These are phyloP conservation scores for Kodamaea neixiangensis DNA, from an alignment of 805 yeast species.

Conservation along the genomic window DNA sequence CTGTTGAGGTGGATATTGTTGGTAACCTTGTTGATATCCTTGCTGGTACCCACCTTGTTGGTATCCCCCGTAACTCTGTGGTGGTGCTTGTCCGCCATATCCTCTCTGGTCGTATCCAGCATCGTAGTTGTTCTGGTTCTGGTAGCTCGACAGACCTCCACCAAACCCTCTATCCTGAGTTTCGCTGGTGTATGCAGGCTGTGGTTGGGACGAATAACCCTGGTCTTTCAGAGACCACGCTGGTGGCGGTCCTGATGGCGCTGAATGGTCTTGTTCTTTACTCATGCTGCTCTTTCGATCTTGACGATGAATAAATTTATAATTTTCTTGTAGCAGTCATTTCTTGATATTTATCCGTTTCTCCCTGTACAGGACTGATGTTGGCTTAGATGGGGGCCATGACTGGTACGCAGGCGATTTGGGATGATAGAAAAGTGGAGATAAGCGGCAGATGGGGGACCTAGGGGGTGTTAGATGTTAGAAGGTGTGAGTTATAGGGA, in stretches of 20 bases:
- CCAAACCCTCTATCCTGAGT: slow-evolving; percentile 23
- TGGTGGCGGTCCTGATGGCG: slow-evolving; percentile 33
- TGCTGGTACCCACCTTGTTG: slow-evolving; percentile 16
- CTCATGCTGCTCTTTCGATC: slow-evolving; percentile 3
- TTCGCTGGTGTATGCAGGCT: slow-evolving; percentile 16
- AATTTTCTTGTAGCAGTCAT: neutral
- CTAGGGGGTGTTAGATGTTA: too few relatives aligned
- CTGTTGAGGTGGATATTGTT: slow-evolving; percentile 25
- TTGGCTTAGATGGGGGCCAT: neutral
- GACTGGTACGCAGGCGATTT: too few relatives aligned
- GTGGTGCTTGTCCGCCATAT: slow-evolving; percentile 11
- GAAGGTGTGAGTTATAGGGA: too few relatives aligned
- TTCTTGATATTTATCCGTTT: slow-evolving; percentile 1
- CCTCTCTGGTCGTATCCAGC: slow-evolving; percentile 15
- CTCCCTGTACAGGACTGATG: slow-evolving; percentile 6
- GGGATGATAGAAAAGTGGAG: too few relatives aligned
- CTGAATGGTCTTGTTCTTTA: slow-evolving; percentile 16
- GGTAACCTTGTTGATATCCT: slow-evolving; percentile 24
- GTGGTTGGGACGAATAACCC: slow-evolving; percentile 13
- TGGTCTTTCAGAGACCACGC: slow-evolving; percentile 21
- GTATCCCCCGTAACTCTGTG: slow-evolving; percentile 23
- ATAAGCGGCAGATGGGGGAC: too few relatives aligned
- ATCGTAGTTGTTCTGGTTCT: neutral
- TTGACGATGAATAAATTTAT: neutral
- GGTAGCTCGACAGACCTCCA: slow-evolving; percentile 10